Evolutionary conservation across 768 basidiomycete species (phyloP), one percentile per base, ranked within the genome.

Genomic region (Mycena indigotica): DNA sequence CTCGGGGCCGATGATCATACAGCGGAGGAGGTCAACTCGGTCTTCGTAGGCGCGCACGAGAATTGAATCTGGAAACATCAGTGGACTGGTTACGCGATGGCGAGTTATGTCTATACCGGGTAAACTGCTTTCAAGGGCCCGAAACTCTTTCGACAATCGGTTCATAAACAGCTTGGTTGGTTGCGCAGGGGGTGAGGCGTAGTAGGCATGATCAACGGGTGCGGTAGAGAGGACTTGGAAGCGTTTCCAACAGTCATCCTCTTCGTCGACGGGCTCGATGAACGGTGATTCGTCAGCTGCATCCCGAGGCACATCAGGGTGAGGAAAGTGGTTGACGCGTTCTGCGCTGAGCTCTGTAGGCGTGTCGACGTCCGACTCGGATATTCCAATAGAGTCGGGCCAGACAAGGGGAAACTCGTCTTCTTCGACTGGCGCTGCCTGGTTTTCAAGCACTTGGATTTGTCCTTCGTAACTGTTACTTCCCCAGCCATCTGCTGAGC

Each of bases 31-130:
- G 75, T 98, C 95, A 41, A 85, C 79, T 25, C 95, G 84, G 69
- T 96, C 89, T 71, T 97, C 95, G 68, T 91, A 98, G 24, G 89
- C 88, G 56, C 94, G 85, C 48, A 98, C 91, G 52, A 96, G 67
- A 63, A 98, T 95, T 15, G 89, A 88, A 57, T 94, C 93, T 91
- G 66, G 8, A 26, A 46, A 30, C 25, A 58, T 25, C 15, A 41
- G 44, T 52, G 25, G 38, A 25, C 46, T 46, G 45, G 61, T n/a
- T 28, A 13, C 21, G 5, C 25, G 48, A 44, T 17, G 38, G 19
- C 21, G 23, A 25, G 50, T 50, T 39, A 17, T n/a, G 3, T 28
- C 67, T 79, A 57, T 57, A 94, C 94, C 93, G 69, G 95, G 95
- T 53, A 97, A 71, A 63, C 92, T 92, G 56, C 75, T 87, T 28